Evolutionary conservation across 192 early-diverging fungal species (phyloP).

Genomic region (Backusella psychrophila): DNA sequence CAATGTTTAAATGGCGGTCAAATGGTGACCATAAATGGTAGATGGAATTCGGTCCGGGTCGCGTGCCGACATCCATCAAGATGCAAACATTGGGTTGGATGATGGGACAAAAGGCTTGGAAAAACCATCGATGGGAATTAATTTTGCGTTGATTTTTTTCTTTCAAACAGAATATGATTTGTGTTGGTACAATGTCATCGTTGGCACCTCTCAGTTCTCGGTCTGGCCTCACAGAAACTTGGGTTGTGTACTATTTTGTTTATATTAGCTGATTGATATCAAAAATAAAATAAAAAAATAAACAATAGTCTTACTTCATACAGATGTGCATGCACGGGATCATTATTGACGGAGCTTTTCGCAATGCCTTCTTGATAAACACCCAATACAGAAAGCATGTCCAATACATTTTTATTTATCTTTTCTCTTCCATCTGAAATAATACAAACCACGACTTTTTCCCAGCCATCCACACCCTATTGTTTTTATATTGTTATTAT

Average conservation of each 20-base stretch:
- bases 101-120: slow-evolving; percentile 58
- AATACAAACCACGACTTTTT: slow-evolving; percentile 82
- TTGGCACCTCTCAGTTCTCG: slow-evolving; percentile 64
- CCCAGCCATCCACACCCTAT: slow-evolving; percentile 73
- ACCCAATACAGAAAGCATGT: slow-evolving; percentile 75
- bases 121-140: slow-evolving; percentile 80
- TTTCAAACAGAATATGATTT: slow-evolving; percentile 84
- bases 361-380: slow-evolving; percentile 79
- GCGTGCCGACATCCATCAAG: slow-evolving; percentile 76
- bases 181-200: slow-evolving; percentile 71
- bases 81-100: slow-evolving; percentile 58
- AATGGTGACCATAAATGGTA: slow-evolving; percentile 81
- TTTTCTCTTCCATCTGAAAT: slow-evolving; percentile 82
- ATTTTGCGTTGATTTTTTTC: slow-evolving; percentile 93
- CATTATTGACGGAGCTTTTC: slow-evolving; percentile 60
- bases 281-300: slow-evolving; percentile 9
- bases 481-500: slow-evolving; percentile 10
- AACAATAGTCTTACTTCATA: slow-evolving; percentile 37
- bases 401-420: slow-evolving; percentile 66
- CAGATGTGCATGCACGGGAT: slow-evolving; percentile 66
- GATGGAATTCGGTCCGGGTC: slow-evolving; percentile 66
- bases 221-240: slow-evolving; percentile 67
- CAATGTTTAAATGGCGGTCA: slow-evolving; percentile 65
- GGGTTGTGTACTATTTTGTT: slow-evolving; percentile 60
- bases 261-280: no score